Evolutionary conservation across 176 grass and related monocot species (phyloP).

Genomic region (Avena atlantica): DNA sequence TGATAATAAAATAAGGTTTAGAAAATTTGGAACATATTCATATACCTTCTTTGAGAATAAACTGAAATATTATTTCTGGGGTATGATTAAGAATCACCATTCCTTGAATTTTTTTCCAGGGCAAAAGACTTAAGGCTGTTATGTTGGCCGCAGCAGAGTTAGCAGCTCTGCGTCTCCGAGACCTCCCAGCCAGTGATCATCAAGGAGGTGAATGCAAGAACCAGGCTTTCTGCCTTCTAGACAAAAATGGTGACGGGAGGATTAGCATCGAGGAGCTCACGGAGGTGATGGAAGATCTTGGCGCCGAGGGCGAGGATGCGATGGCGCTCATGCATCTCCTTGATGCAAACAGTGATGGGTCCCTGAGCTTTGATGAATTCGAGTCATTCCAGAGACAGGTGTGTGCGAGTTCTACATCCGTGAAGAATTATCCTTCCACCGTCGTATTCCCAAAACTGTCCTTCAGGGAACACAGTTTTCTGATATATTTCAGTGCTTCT

Average conservation of each 20-base stretch:
- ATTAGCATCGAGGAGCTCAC: conserved; percentile 96
- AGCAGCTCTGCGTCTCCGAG: conserved; percentile 80
- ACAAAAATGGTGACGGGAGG: conserved; percentile 86
- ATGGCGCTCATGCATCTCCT: conserved; percentile 85
- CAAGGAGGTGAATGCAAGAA: conserved; percentile 55
- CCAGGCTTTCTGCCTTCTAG: conserved; percentile 66
- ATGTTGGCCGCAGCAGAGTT: conserved; percentile 90
- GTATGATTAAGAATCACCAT: conserved; percentile 28
- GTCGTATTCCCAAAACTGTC: background rate
- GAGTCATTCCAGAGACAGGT: conserved; percentile 93
- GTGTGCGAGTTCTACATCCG: background rate
- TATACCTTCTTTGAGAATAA: background rate
- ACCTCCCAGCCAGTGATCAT: conserved; percentile 55
- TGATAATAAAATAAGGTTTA: background rate
- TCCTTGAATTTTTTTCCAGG: conserved; percentile 51
- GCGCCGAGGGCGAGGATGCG: conserved; percentile 77
- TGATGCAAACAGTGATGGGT: conserved; percentile 87
- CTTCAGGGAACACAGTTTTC: background rate
- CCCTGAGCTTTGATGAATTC: conserved; percentile 92
- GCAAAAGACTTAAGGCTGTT: conserved; percentile 67
- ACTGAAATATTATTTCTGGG: background rate
- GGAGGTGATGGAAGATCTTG: conserved; percentile 92
- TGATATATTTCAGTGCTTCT: background rate
- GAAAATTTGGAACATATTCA: background rate
- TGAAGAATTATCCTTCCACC: background rate